Evolutionary conservation across 805 yeast species (phyloP).

Genomic region (Kodamaea lidongshanica): DNA sequence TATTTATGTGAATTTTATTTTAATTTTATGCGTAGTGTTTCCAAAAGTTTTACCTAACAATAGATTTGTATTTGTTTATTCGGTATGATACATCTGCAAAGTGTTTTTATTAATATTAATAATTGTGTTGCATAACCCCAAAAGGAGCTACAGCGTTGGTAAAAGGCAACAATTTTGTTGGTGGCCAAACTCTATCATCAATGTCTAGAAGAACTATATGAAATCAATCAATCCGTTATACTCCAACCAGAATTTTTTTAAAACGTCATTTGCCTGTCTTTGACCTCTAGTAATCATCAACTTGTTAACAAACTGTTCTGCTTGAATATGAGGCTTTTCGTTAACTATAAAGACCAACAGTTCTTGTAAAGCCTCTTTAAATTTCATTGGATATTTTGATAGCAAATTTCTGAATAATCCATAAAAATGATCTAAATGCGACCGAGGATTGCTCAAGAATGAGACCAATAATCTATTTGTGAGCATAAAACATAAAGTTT

Average conservation of each 20-base stretch:
- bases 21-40: no score
- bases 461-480: constrained; percentile 23
- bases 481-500: constrained; percentile 19
- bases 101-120: no score
- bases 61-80: no score
- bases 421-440: constrained; percentile 54
- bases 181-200: no score
- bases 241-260: constrained; percentile 61
- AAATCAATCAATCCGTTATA: constrained; percentile 48
- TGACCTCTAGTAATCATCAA: constrained; percentile 60
- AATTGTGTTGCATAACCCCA: no score
- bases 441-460: constrained; percentile 45
- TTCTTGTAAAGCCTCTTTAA: constrained; percentile 28
- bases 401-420: constrained; percentile 44
- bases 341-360: constrained; percentile 1
- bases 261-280: constrained; percentile 50
- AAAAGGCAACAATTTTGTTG: no score
- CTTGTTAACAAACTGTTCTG: constrained; percentile 42
- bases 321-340: constrained; percentile 2
- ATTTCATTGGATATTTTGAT: constrained; percentile 43
- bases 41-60: no score
- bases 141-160: no score
- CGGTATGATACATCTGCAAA: no score
- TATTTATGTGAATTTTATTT: no score
- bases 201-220: not conserved